These are phyloP conservation scores for Irineochytrium annulatum DNA, from an alignment of 192 early-diverging fungal genomes.

Conservation along the genomic window DNA sequence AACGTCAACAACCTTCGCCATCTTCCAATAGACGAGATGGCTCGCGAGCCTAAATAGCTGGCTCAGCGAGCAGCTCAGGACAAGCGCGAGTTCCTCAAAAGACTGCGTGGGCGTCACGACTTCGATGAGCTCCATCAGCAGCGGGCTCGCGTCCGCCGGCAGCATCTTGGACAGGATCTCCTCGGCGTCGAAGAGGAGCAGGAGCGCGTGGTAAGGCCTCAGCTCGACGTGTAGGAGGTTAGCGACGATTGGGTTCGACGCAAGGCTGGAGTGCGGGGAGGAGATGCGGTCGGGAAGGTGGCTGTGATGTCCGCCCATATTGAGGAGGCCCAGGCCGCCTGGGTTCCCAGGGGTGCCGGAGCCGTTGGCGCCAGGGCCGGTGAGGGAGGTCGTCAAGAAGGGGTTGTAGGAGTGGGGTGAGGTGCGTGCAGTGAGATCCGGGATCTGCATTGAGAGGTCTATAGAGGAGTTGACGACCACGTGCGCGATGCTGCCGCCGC, in stretches of 20 bases:
- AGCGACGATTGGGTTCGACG: too few species aligned
- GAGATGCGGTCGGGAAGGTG: constrained; percentile 55
- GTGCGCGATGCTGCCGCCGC: constrained; percentile 44
- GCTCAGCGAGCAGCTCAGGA: constrained; percentile 88
- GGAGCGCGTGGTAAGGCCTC: constrained; percentile 80
- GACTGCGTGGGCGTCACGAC: constrained; percentile 78
- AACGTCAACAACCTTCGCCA: constrained; percentile 85
- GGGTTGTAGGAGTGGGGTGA: too few species aligned
- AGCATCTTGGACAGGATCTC: constrained; percentile 67
- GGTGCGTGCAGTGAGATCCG: constrained; percentile 25
- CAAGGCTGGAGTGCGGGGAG: too few species aligned
- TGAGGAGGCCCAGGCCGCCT: too few species aligned
- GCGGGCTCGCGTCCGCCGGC: constrained; percentile 76
- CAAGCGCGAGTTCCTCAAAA: constrained; percentile 74
- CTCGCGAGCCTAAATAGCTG: constrained; percentile 87
- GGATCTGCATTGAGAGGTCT: constrained; percentile 67
- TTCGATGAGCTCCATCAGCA: constrained; percentile 85
- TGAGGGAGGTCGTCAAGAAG: too few species aligned
- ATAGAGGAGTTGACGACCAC: constrained; percentile 74
- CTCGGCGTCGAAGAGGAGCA: constrained; percentile 80
- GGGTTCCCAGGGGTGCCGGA: too few species aligned
- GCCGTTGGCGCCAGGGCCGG: too few species aligned
- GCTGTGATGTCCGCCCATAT: constrained; percentile 29
- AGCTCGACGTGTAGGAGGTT: constrained; percentile 49
- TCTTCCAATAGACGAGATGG: constrained; percentile 90